Base-by-base conservation (phyloP, 139 green algal genomes). In the Choricystis sp. region DNA sequence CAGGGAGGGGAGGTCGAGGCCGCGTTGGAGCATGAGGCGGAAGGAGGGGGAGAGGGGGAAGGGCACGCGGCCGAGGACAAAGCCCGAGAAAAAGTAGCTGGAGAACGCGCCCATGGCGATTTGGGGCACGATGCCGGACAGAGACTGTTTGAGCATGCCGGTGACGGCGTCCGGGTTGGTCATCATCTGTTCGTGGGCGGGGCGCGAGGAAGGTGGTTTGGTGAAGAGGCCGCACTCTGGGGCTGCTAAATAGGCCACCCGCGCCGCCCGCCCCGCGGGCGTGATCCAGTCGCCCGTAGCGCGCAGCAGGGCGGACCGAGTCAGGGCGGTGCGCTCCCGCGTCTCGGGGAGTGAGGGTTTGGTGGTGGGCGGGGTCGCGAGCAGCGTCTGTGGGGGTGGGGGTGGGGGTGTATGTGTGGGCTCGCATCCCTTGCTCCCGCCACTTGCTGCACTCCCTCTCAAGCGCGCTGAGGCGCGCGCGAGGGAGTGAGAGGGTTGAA, bases 131-230 rank as follows among this genome's bases (percentile, higher is more conserved):
- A 94, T 77, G 30, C 83, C 85, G 22, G 49, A 79, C 58, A 89
- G 66, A 66, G 90, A 85, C 71, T 91, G 85, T 75, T 92, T 95
- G 79, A 95, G 85, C 87, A 95, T 94, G 68, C 87, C 79, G 26
- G 84, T 79, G 85, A 94, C 91, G 59, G 90, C 71, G 62, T 81
- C 84, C 0, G 87, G 88, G 74, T 94, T 90, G 49, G 76, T 86
- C 59, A 87, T 85, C 82, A 94, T 89, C 61, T 83, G 73, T 67
- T 94, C 85, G 57, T 93, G 80, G 70, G 85, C 80, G 27, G 74
- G 68, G 26, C 72, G 74, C 1, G 70, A 69, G 61, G 77, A 66
- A 14, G 79, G 59, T 63, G 82, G 83, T 57, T 86, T 61, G 28
- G 74, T 72, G 48, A 94, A 80, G 1, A 88, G 59, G 3, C 85